Percentiles rank a stretch among this genome's conserved stretches.
These are phyloP conservation scores for Pelargonium citronellum DNA, from an alignment of 441 rosid species.

Conservation along the genomic window DNA sequence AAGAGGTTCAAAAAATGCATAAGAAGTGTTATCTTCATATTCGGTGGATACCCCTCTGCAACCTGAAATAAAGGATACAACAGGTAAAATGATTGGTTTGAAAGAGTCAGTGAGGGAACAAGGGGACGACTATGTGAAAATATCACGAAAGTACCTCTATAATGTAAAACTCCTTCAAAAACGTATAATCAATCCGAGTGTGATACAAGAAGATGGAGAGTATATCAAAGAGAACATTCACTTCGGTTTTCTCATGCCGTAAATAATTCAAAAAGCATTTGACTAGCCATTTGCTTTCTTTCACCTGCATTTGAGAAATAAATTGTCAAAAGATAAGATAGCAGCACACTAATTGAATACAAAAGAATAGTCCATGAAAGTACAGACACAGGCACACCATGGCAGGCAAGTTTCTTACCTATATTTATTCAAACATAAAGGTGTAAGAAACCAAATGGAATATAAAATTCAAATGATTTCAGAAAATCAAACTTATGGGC, in stretches of 20 bases:
- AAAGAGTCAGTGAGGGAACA: background rate
- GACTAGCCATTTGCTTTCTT: conserved; percentile 99
- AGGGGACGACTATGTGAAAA: background rate
- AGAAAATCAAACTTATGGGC: background rate
- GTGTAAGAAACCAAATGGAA: background rate
- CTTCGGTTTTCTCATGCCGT: conserved; percentile 75
- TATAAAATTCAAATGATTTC: background rate
- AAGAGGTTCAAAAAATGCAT: conserved; percentile 83
- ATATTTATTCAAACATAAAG: background rate
- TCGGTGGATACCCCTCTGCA: conserved; percentile 82
- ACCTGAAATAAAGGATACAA: conserved; percentile 47
- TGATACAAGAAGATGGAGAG: conserved; percentile 86
- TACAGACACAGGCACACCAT: background rate
- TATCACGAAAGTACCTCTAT: conserved; percentile 58
- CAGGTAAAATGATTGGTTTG: conserved; percentile 1
- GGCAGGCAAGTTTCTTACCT: conserved; percentile 7
- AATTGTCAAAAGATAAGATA: conserved; percentile 16
- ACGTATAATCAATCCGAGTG: conserved; percentile 90
- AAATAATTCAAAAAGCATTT: conserved; percentile 93
- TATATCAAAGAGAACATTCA: conserved; percentile 80
- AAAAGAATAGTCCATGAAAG: background rate
- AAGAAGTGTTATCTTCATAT: conserved; percentile 72
- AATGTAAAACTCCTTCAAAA: conserved; percentile 91
- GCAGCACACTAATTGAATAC: conserved; percentile 8
- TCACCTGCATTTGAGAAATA: conserved; percentile 56